Percentiles rank a stretch among this genome's conserved stretches.
Conservation (phyloP, 164 flowering plant species). For the Nelumbo lutea region DNA sequence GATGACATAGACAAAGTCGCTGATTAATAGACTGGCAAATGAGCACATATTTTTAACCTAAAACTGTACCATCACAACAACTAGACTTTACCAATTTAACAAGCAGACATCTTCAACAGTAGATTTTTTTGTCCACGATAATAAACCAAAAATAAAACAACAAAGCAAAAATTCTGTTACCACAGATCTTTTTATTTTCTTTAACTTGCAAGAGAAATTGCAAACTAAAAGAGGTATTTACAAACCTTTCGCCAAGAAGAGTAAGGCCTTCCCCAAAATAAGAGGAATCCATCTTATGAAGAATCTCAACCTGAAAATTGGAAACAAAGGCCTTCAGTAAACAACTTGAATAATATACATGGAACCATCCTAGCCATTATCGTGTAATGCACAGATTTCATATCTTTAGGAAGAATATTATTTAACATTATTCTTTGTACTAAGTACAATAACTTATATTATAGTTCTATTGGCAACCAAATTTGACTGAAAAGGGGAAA, state of each 20-base stretch:
- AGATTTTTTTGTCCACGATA: not conserved
- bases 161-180: not conserved
- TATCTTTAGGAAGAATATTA: not conserved
- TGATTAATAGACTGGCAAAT: too few species aligned
- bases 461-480: too few species aligned
- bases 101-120: not conserved
- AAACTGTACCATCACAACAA: too few species aligned
- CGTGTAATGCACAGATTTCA: not conserved
- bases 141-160: not conserved
- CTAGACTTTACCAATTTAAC: not conserved
- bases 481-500: too few species aligned
- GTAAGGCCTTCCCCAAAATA: constrained; percentile 95
- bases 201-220: constrained; percentile 7
- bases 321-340: not conserved
- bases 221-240: constrained; percentile 1
- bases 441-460: too few species aligned
- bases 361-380: too few species aligned
- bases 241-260: constrained; percentile 72
- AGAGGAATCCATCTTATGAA: constrained; percentile 50
- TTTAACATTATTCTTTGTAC: too few species aligned
- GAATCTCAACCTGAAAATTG: constrained; percentile 47
- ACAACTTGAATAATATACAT: not conserved
- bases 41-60: too few species aligned
- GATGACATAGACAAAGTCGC: too few species aligned
- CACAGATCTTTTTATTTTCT: not conserved